Evolutionary conservation across 495 filamentous ascomycete species (phyloP).

Genomic region (Podospora anserina): DNA sequence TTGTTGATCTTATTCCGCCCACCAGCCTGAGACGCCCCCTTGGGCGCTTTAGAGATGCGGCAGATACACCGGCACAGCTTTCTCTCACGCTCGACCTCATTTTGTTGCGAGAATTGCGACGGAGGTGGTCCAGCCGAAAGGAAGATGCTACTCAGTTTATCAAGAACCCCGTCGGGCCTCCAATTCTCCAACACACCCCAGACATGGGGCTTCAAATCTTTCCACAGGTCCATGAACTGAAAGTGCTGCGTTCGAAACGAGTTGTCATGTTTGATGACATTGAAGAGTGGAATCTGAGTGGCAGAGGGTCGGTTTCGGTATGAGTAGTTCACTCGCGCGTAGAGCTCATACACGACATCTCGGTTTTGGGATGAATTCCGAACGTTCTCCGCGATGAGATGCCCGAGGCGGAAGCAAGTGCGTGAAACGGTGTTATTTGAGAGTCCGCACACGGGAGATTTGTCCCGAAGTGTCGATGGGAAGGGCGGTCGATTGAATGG

Average conservation of each 20-base stretch:
- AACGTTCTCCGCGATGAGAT: constrained; percentile 49
- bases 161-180: constrained; percentile 44
- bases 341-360: constrained; percentile 55
- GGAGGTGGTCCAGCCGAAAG: constrained; percentile 16
- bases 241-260: constrained; percentile 52
- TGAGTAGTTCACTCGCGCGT: constrained; percentile 54
- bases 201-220: constrained; percentile 52
- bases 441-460: constrained; percentile 51
- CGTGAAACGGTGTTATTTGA: constrained; percentile 46
- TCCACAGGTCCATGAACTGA: constrained; percentile 57
- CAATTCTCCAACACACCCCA: constrained; percentile 49
- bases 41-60: constrained; percentile 40
- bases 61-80: constrained; percentile 55
- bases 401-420: constrained; percentile 60
- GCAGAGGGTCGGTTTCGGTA: constrained; percentile 28
- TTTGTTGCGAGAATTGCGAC: constrained; percentile 7
- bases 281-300: background rate
- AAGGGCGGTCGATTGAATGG: constrained; percentile 40
- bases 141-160: constrained; percentile 47
- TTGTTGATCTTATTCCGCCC: background rate
- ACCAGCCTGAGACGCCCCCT: constrained; percentile 27
- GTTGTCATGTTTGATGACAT: constrained; percentile 22
- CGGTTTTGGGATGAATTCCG: constrained; percentile 34
- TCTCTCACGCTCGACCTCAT: background rate
- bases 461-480: constrained; percentile 47